Evolutionary conservation across 2,329 filamentous ascomycete genomes (phyloP), one percentile per base, ranked within the genome.

Genomic region (Alternaria sp.): DNA sequence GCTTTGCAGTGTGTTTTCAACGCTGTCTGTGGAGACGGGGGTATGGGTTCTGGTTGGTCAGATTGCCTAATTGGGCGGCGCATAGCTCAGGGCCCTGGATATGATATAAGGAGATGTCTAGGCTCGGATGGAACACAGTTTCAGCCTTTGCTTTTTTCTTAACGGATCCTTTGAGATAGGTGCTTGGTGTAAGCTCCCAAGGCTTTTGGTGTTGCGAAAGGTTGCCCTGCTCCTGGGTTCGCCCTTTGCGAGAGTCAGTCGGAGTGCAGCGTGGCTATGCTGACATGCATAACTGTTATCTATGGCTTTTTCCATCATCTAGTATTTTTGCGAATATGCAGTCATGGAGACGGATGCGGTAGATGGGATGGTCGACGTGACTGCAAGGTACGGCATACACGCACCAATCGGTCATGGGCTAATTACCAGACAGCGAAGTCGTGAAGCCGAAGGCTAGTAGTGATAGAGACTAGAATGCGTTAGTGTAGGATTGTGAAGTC

Each of bases 41-140:
- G 29, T 33, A 40, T 34, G 26, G 37, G 31, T 26, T 48, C 44
- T 55, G 52, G 52, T 55, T 54, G 52, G 52, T 54, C 52, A 37
- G 52, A 54, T 49, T 55, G 42, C 52, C 23, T 55, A 39, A 49
- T 49, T 39, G 21, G 42, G 42, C 49, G 37, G 49, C 37, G 37
- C 49, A 51, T 51, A 51, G n/a, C 49, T 42, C 49, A 51, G 37
- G 26, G 36, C 39, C 28, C 49, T 31, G 37, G 21, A 31, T 24
- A 41, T 40, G 49, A 51, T 41, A 26, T 42, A 51, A 51, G 37
- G 37, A 42, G 14, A 31, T 51, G 49, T 24, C 49, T 51, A 41
- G 37, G 23, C 49, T 40, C 49, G 26, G 2, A 48, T 48, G 17
- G 44, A 48, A 48, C 44, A 48, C 44, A 48, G 14, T 51, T 40